Evolutionary conservation across 495 filamentous ascomycete genomes (phyloP), one percentile per base, ranked within the genome.

Genomic region (Penicillium cataractarum): DNA sequence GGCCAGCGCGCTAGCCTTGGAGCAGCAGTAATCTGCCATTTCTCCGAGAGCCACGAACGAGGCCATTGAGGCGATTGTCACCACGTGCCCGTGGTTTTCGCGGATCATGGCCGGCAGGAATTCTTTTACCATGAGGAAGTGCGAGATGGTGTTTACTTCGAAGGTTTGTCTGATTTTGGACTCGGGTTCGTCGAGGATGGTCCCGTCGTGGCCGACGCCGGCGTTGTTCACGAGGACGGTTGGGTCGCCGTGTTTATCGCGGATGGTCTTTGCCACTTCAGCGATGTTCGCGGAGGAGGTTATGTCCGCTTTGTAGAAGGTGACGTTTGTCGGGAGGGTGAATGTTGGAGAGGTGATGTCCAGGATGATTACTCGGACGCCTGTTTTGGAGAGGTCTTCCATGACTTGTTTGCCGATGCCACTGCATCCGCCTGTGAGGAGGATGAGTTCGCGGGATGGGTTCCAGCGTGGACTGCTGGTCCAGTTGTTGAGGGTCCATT

Each of bases 181-280:
- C 62, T 82, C 78, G 8, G 80, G 58, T 35, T 78, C 74, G 0
- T 82, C 73, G 6, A 87, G 76, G 44, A 88, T 82, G 5, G 74
- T 70, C 17, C 74, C 72, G 17, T 78, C 74, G 33, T 75, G 70
- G 32, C 75, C 79, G 29, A 88, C 76, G 33, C 85, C 85, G 13
- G 86, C 86, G 58, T 89, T 89, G 77, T 88, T 88, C 65, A 88
- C 71, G 46, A 88, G 73, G 13, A 89, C 80, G 0, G 80, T 81
- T 12, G 84, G 80, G 42, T 81, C 71, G 60, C 85, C 79, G 33
- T 80, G 75, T 4, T 77, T 69, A 6, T 65, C 66, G 46, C 81
- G 80, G 60, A 89, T 80, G 2, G 73, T 67, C 39, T 75, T 71
- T 6, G 77, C 84, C 4, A 79, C 72, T 22, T 73, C 54, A 19